phyloP scores from a whole-genome alignment of 208 protist genomes.

The Leptomonas pyrrhocoris region DNA sequence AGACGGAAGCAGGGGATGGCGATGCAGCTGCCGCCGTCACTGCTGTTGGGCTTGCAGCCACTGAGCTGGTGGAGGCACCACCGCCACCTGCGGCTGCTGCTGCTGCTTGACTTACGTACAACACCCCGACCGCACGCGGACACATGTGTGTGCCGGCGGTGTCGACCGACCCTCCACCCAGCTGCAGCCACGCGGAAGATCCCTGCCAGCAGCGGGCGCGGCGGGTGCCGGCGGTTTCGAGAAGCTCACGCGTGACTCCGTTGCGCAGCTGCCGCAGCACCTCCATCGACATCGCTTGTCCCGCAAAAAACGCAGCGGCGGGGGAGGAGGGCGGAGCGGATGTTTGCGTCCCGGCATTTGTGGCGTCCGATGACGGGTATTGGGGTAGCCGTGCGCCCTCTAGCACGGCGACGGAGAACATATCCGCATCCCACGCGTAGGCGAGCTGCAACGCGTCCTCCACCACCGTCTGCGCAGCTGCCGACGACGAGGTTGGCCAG shows the following conservation, averaged over 20 bases:
- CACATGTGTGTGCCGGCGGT: slow-evolving; percentile 32
- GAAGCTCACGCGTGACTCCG: slow-evolving; percentile 49
- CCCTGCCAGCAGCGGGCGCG: slow-evolving; percentile 43
- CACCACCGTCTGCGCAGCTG: slow-evolving; percentile 27
- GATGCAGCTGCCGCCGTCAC: neutral
- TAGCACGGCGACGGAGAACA: slow-evolving; percentile 78
- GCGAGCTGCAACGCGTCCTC: slow-evolving; percentile 75
- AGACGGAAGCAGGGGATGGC: neutral
- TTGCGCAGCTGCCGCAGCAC: slow-evolving; percentile 65
- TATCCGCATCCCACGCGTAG: slow-evolving; percentile 74
- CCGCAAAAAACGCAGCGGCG: slow-evolving; percentile 20
- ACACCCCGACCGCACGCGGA: slow-evolving; percentile 26
- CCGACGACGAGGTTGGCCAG: neutral
- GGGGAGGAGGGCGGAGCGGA: neutral
- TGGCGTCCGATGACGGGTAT: neutral
- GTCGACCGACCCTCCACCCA: slow-evolving; percentile 20
- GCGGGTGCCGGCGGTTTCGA: slow-evolving; percentile 40
- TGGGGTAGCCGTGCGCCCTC: slow-evolving; percentile 19
- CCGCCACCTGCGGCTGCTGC: slow-evolving; percentile 13
- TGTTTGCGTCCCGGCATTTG: neutral
- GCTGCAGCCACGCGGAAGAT: slow-evolving; percentile 46
- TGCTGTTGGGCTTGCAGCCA: neutral
- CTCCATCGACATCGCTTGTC: slow-evolving; percentile 46
- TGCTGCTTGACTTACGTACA: slow-evolving; percentile 33
- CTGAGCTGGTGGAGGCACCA: neutral